A percentile compares a stretch with the other conserved stretches of the same genome.
Evolutionary conservation across 2,329 filamentous ascomycete genomes (phyloP).

Genomic region (Lasiodiplodia hormozganensis): DNA sequence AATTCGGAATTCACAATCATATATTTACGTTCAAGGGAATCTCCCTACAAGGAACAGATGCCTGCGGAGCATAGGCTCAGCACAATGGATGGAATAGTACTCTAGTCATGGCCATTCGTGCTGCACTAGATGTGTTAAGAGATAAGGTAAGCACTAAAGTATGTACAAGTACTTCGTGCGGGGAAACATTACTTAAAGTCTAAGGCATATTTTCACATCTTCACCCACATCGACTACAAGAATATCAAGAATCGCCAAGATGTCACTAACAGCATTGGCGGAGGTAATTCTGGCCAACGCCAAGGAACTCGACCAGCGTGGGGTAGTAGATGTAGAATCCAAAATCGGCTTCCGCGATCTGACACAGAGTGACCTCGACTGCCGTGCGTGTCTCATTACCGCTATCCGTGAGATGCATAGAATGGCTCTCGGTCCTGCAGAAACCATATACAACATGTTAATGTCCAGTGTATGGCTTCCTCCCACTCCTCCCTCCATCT

Average conservation of each 20-base stretch:
- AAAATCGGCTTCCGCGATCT: background rate
- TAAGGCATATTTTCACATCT: background rate
- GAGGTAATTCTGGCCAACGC: background rate
- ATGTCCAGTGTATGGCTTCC: background rate
- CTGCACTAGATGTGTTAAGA: too few relatives aligned
- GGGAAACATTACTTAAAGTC: background rate
- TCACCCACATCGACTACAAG: background rate
- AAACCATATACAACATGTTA: background rate
- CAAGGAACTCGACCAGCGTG: background rate
- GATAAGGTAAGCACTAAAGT: background rate
- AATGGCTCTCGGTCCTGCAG: slow-evolving; percentile 21
- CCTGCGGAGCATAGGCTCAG: too few relatives aligned
- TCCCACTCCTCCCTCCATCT: background rate
- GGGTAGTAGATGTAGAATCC: background rate
- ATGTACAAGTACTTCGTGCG: too few relatives aligned
- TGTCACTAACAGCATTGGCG: background rate
- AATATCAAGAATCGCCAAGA: background rate
- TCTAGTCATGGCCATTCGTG: too few relatives aligned
- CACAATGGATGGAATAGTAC: too few relatives aligned
- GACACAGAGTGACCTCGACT: background rate
- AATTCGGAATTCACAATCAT: too few relatives aligned
- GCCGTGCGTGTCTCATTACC: background rate
- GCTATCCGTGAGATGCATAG: slow-evolving; percentile 24
- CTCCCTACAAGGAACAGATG: too few relatives aligned
- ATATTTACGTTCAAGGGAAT: too few relatives aligned